phyloP scores from a whole-genome alignment of 2,329 filamentous ascomycete species.

The Cladosporium phlei region DNA sequence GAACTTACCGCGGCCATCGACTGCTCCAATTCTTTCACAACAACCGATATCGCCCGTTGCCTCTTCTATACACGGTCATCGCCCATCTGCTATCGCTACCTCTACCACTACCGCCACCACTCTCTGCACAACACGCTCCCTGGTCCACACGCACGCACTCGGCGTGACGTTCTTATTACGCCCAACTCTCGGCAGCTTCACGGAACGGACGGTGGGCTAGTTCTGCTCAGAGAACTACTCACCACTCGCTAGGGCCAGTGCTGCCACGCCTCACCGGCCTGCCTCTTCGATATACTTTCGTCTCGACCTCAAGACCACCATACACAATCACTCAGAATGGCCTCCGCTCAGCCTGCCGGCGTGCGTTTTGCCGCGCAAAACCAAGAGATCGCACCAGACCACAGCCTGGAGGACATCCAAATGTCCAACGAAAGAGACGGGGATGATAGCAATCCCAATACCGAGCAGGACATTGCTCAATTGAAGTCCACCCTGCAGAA shows the following conservation, averaged over 20 bases:
- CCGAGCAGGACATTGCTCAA: constrained; percentile 55
- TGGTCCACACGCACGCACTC: background rate
- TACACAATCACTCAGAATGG: constrained; percentile 12
- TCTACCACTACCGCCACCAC: background rate
- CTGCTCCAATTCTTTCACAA: background rate
- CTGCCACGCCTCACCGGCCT: too few relatives aligned
- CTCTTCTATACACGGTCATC: too few relatives aligned
- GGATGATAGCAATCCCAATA: constrained; percentile 38
- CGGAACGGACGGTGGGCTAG: background rate
- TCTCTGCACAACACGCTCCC: background rate
- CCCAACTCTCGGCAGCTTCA: background rate
- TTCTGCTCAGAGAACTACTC: background rate
- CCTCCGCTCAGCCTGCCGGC: constrained; percentile 33
- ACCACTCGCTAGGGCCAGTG: background rate
- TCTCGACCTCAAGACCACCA: too few relatives aligned
- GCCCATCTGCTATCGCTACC: too few relatives aligned
- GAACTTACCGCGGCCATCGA: constrained; percentile 2
- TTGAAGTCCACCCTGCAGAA: constrained; percentile 69
- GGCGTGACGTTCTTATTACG: constrained; percentile 7
- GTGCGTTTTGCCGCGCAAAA: constrained; percentile 70
- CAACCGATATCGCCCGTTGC: too few relatives aligned
- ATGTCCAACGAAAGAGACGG: constrained; percentile 23
- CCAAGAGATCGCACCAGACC: constrained; percentile 60
- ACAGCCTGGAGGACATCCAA: constrained; percentile 27
- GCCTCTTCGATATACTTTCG: too few relatives aligned